Base-by-base conservation (phyloP, 805 yeast species). In the Tetrapisispora iriomotensis region DNA sequence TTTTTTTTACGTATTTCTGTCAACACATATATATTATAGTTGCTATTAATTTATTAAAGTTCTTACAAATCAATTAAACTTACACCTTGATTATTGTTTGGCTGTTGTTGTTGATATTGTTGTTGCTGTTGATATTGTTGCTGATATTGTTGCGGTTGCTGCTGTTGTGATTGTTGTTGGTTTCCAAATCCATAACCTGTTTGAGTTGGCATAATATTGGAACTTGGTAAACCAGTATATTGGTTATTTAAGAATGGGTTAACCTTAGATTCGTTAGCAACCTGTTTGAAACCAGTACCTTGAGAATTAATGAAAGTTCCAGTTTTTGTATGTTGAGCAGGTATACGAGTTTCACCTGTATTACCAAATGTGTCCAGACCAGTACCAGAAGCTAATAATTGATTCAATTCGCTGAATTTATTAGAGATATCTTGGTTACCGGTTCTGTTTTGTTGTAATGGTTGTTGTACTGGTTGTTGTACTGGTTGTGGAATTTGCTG, bases 141-240 rank as follows among this genome's bases (percentile, higher is more conserved):
- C 26, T 37, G 29, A 44, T 37, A 42, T 41, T 27, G 30, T 20
- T 36, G 52, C 27, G 42, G 49, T 32, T 40, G 42, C 28, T 33
- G 39, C 14, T 37, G 37, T 18, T 27, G 37, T 36, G 41, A 53
- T 42, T 45, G 56, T 25, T 60, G 62, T 45, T 79, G 85, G 50
- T 87, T 88, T 36, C 96, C 96, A 62, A 88, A 88, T 1, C 97
- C 97, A 56, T 77, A 87, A 2, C 97, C 97, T 2, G 97, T 88
- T 54, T 82, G 79, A 3, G 92, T 78, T 6, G 95, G 88, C 36
- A 80, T 76, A 43, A 86, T 72, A 21, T 66, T 70, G 12, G 83
- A 68, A 25, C 78, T 68, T 23, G 83, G 78, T 24, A 79, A 71
- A 24, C 87, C 87, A 0, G 85, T 79, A 55, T 77, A 82, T 55